A percentile compares a stretch with the other conserved stretches of the same genome.
Evolutionary conservation across 2,329 filamentous ascomycete genomes (phyloP).

Genomic region (Penicillium sp.): DNA sequence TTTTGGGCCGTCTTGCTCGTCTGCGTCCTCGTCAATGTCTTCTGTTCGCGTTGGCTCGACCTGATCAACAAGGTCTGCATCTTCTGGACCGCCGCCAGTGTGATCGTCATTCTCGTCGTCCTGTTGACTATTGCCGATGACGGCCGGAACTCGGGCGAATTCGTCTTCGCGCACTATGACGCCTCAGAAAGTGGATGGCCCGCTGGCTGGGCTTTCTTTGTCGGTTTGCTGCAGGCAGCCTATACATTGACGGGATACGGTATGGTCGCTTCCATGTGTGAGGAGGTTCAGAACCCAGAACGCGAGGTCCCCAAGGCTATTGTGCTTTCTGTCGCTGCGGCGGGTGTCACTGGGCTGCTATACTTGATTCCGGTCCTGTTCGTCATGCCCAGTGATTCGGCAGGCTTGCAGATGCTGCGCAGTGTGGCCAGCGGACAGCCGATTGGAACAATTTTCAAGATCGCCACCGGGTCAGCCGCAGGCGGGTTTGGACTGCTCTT

Average conservation of each 20-base stretch:
- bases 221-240: constrained; percentile 66
- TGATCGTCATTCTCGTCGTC: constrained; percentile 67
- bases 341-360: constrained; percentile 64
- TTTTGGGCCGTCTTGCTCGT: constrained; percentile 72
- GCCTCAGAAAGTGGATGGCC: constrained; percentile 67
- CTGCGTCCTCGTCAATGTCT: constrained; percentile 66
- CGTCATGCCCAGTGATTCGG: constrained; percentile 61
- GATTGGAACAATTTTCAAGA: constrained; percentile 74
- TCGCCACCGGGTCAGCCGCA: constrained; percentile 68
- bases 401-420: constrained; percentile 59
- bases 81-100: constrained; percentile 67
- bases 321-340: constrained; percentile 67
- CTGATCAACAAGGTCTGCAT: constrained; percentile 73
- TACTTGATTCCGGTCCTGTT: constrained; percentile 76
- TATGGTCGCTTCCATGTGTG: constrained; percentile 71
- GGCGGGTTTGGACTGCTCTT: constrained; percentile 77
- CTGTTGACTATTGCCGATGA: constrained; percentile 62
- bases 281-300: constrained; percentile 69
- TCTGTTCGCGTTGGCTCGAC: constrained; percentile 63
- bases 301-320: constrained; percentile 72
- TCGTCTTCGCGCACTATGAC: constrained; percentile 70
- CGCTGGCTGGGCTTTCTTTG: constrained; percentile 70
- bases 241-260: constrained; percentile 60
- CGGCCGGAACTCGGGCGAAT: constrained; percentile 57
- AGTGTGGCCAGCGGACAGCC: constrained; percentile 71